Conservation (phyloP, 768 basidiomycete species). For the Podaxis sp. region DNA sequence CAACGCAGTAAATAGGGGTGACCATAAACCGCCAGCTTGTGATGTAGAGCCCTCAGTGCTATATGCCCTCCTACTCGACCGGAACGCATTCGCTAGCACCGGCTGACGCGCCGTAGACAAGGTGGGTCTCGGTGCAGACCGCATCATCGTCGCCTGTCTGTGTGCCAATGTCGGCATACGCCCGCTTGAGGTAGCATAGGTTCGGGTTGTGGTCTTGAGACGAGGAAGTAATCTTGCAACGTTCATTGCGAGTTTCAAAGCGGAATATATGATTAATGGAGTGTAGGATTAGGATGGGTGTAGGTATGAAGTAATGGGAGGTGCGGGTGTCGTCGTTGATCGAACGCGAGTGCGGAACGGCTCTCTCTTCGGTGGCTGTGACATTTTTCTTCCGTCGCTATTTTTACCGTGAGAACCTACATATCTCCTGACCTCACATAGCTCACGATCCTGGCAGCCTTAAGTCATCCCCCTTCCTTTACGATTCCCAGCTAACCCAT, state of each 20-base stretch:
- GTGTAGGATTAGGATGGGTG: background rate
- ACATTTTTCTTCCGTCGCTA: conserved; percentile 7
- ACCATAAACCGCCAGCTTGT: conserved; percentile 12
- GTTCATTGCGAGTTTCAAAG: conserved; percentile 6
- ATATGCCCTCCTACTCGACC: background rate
- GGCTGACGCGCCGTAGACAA: background rate
- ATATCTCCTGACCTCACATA: too few species aligned
- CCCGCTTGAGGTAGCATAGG: conserved; percentile 1
- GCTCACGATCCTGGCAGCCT: too few species aligned
- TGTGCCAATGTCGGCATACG: background rate
- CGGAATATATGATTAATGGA: background rate
- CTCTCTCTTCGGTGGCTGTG: background rate
- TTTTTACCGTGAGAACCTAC: conserved; percentile 5
- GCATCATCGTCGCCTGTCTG: conserved; percentile 5
- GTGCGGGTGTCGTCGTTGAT: background rate
- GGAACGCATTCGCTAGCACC: background rate
- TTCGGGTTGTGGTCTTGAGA: background rate
- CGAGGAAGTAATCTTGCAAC: background rate
- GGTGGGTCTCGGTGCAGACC: background rate
- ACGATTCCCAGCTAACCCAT: too few species aligned
- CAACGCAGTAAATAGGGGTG: conserved; percentile 29
- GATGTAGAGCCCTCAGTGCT: conserved; percentile 7
- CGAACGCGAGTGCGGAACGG: conserved; percentile 7
- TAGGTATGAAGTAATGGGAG: background rate
- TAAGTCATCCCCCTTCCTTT: too few species aligned